A percentile compares a stretch with the other conserved stretches of the same genome.
These are phyloP conservation scores for Mediolabrus comicus DNA, from an alignment of 108 stramenopile species.

Conservation along the genomic window DNA sequence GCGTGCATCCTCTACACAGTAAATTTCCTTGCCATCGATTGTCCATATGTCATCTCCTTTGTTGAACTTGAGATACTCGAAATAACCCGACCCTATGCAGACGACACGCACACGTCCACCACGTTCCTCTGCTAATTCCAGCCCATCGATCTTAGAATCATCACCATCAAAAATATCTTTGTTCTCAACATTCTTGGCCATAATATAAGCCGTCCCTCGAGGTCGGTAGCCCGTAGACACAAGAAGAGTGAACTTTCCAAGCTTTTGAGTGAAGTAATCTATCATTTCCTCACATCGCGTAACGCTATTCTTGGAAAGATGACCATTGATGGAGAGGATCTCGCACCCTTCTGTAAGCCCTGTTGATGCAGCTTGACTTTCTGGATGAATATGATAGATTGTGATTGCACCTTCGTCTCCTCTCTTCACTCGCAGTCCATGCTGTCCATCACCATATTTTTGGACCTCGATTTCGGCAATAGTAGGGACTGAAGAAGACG, in stretches of 20 bases:
- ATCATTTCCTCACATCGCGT: slow-evolving; percentile 12
- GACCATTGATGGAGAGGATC: slow-evolving; percentile 20
- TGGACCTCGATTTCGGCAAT: background rate
- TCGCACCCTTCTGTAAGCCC: slow-evolving; percentile 13
- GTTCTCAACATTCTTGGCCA: slow-evolving; percentile 7
- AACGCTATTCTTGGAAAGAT: slow-evolving; percentile 3
- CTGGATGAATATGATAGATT: slow-evolving; percentile 23
- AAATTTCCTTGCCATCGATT: slow-evolving; percentile 18
- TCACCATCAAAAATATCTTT: background rate
- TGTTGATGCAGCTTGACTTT: slow-evolving; percentile 1
- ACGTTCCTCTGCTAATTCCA: slow-evolving; percentile 8
- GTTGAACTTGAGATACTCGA: slow-evolving; percentile 1
- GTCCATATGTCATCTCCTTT: slow-evolving; percentile 27
- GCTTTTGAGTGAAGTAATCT: slow-evolving; percentile 10
- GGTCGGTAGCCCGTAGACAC: slow-evolving; percentile 8
- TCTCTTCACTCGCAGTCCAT: slow-evolving; percentile 12
- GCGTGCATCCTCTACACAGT: slow-evolving; percentile 4
- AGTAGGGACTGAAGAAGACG: background rate
- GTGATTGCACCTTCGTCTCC: slow-evolving; percentile 23
- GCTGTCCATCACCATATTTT: background rate
- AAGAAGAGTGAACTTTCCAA: background rate
- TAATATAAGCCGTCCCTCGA: slow-evolving; percentile 11
- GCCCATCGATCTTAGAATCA: background rate
- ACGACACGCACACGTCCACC: slow-evolving; percentile 6
- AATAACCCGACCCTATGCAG: slow-evolving; percentile 3